Evolutionary conservation across 345 rosid species (phyloP).

Genomic region (Rubroshorea leprosula): DNA sequence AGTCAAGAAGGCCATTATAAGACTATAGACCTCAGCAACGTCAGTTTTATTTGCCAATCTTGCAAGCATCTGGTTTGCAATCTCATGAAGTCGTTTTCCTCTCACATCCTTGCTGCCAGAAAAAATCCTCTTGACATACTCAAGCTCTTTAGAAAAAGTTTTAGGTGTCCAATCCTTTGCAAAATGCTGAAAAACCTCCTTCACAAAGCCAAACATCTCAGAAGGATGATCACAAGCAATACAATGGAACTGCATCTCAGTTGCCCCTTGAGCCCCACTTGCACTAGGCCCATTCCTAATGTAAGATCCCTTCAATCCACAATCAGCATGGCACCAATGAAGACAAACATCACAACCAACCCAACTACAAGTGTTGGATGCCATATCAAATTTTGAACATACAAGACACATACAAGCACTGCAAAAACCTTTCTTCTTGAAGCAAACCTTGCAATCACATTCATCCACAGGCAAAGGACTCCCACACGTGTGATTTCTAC

Average conservation of each 20-base stretch:
- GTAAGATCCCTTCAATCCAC: constrained; percentile 69
- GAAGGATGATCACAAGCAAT: constrained; percentile 95
- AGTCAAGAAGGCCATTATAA: constrained; percentile 54
- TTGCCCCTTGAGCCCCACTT: constrained; percentile 43
- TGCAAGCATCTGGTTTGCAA: constrained; percentile 56
- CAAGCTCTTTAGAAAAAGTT: constrained; percentile 68
- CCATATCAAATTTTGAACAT: constrained; percentile 91
- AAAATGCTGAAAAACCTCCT: constrained; percentile 83
- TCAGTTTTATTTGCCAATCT: constrained; percentile 59
- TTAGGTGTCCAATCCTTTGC: constrained; percentile 74
- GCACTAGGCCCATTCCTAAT: constrained; percentile 74
- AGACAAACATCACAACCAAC: constrained; percentile 97
- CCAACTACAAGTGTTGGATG: constrained; percentile 95
- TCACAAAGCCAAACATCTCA: constrained; percentile 98
- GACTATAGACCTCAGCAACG: constrained; percentile 54
- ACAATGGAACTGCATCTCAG: constrained; percentile 91
- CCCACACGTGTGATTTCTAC: constrained; percentile 71
- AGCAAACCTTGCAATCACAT: constrained; percentile 91
- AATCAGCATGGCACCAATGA: constrained; percentile 97
- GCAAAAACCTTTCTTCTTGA: constrained; percentile 81
- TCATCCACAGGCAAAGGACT: constrained; percentile 81
- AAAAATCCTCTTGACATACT: constrained; percentile 83
- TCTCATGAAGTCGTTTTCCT: constrained; percentile 72
- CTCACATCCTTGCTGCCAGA: constrained; percentile 71
- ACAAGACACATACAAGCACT: constrained; percentile 93